Evolutionary conservation across 1,284 basidiomycete genomes (phyloP), one percentile per base, ranked within the genome.

Genomic region (Ustilago shanxiensis): DNA sequence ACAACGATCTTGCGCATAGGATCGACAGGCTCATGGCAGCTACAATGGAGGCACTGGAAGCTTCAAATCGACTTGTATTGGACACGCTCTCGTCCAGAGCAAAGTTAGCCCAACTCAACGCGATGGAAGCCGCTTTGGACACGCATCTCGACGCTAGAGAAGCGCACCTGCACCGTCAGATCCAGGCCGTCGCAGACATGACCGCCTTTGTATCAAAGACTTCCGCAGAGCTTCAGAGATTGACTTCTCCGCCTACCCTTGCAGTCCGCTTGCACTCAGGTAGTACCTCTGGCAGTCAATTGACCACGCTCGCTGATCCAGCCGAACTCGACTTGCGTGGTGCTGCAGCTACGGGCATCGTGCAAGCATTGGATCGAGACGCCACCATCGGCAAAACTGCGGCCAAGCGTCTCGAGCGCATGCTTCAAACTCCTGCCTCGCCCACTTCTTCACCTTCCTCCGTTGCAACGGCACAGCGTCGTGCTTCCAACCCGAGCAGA

Each of bases 381-480:
- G 71, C 74, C 18, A 81, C 79, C 18, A 81, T 81, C 16, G 76
- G 79, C 16, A 81, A 81, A 55, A 77, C 77, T 5, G 79, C 79
- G 2, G 79, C 74, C 20, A 81, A 77, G 59, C 64, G 79, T 18
- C 64, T 81, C 10, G 79, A 81, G 33, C 66, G 72, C 20, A 72
- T 79, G 62, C 72, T 81, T 5, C 70, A 71, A n/a, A 56, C 60
- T 13, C 65, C 72, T 14, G 39, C 66, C 22, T 37, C 54, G 31
- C 65, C 68, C 13, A 59, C 35, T 9, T 50, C 72, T 49, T 66
- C 64, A 9, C 64, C 72, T 9, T 39, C 62, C 1, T 62, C 66
- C 13, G 37, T 57, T 9, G 64, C 45, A 20, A 35, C 64, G 4
- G 35, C 60, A 31, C 52, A 45, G 31, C 70, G 51, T 13, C 45